A percentile compares a stretch with the other conserved stretches of the same genome.
Conservation (phyloP, 441 rosid species). For the Lepidium campestre region DNA sequence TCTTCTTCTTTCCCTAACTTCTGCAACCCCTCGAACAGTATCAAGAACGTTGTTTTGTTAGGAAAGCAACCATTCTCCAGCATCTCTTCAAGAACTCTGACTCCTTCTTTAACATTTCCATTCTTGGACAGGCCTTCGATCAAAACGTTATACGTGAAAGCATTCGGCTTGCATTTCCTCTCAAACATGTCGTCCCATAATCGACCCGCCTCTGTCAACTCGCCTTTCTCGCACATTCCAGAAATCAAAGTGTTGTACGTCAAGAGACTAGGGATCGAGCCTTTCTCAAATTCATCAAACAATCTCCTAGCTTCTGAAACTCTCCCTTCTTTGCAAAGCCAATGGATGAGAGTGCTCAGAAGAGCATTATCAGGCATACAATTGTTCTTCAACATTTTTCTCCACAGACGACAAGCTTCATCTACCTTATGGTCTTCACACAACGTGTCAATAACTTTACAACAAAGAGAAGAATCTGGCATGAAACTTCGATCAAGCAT, state of each 20-base stretch:
- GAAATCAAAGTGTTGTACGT: conserved; percentile 73
- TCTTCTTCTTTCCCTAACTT: conserved; percentile 44
- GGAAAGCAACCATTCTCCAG: conserved; percentile 59
- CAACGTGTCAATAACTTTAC: conserved; percentile 67
- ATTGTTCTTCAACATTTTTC: conserved; percentile 58
- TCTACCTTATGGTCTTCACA: conserved; percentile 60
- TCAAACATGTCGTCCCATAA: conserved; percentile 94
- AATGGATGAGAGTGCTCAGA: conserved; percentile 70
- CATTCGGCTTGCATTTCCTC: conserved; percentile 66
- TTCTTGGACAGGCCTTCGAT: conserved; percentile 56
- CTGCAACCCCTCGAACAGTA: conserved; percentile 51
- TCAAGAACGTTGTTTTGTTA: conserved; percentile 40
- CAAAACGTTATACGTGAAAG: conserved; percentile 66
- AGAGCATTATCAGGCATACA: conserved; percentile 79
- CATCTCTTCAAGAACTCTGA: conserved; percentile 74
- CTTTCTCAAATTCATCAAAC: conserved; percentile 70
- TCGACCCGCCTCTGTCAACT: conserved; percentile 61
- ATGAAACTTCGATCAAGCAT: conserved; percentile 59
- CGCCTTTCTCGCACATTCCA: conserved; percentile 77
- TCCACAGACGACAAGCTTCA: conserved; percentile 70
- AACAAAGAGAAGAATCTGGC: conserved; percentile 66
- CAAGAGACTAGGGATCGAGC: conserved; percentile 66
- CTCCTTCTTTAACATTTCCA: conserved; percentile 64
- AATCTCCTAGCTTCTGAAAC: conserved; percentile 62
- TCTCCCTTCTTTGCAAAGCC: conserved; percentile 80